phyloP scores from a whole-genome alignment of 106 monocot genomes.

The Dactylorhiza incarnata region DNA sequence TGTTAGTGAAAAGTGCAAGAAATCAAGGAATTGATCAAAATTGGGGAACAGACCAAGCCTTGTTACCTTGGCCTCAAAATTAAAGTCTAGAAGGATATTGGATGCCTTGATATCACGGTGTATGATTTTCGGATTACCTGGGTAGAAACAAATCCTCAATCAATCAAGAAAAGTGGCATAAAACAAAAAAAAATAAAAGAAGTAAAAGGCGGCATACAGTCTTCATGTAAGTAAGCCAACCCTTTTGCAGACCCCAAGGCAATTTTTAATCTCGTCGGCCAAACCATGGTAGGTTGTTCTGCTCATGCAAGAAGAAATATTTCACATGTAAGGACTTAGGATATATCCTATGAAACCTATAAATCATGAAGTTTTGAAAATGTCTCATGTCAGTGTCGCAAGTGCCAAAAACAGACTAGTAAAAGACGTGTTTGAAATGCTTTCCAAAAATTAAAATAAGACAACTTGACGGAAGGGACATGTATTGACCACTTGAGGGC shows the following conservation, averaged over 20 bases:
- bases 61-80: slow-evolving; percentile 87
- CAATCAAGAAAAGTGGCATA: background rate
- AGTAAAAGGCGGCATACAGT: slow-evolving; percentile 5
- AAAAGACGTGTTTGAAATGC: no score
- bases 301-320: slow-evolving; percentile 21
- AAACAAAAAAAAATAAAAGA: background rate
- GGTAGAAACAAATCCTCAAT: background rate
- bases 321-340: background rate
- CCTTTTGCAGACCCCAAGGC: slow-evolving; percentile 14
- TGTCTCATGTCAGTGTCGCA: no score
- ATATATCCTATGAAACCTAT: no score
- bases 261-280: slow-evolving; percentile 31
- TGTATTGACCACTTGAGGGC: no score
- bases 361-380: no score
- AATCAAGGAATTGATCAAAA: background rate
- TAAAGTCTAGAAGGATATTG: slow-evolving; percentile 84
- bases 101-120: slow-evolving; percentile 94
- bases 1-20: background rate
- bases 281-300: slow-evolving; percentile 50
- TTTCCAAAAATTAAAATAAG: no score
- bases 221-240: slow-evolving; percentile 13
- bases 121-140: slow-evolving; percentile 92
- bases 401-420: no score
- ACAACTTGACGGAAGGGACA: no score
- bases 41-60: no score